phyloP scores from a whole-genome alignment of 768 basidiomycete genomes.

The Psilocybe subaeruginosa region DNA sequence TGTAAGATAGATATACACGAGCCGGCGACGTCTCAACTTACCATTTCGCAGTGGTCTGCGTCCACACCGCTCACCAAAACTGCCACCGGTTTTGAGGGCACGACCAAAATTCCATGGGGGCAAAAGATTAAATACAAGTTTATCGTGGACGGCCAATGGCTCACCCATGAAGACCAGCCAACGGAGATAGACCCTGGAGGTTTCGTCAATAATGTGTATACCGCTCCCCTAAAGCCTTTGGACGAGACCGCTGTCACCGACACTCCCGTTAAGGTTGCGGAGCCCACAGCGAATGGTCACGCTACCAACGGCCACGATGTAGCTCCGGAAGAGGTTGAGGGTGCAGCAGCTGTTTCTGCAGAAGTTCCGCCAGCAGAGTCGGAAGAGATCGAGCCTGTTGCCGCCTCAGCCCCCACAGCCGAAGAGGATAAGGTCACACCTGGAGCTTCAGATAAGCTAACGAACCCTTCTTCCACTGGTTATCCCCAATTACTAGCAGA shows the following conservation, averaged over 20 bases:
- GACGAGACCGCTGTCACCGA: slow-evolving; percentile 9
- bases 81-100: slow-evolving; percentile 57
- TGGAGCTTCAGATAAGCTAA: slow-evolving; percentile 1
- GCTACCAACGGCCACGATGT: slow-evolving; percentile 14
- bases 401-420: slow-evolving; percentile 7
- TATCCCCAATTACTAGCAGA: slow-evolving; percentile 38
- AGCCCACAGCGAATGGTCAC: slow-evolving; percentile 16
- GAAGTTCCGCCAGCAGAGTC: slow-evolving; percentile 12
- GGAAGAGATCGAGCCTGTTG: slow-evolving; percentile 18
- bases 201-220: slow-evolving; percentile 72
- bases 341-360: slow-evolving; percentile 4
- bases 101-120: slow-evolving; percentile 60
- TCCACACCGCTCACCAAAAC: slow-evolving; percentile 58
- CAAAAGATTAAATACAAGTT: slow-evolving; percentile 75
- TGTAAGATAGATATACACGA: slow-evolving; percentile 24
- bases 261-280: slow-evolving; percentile 6
- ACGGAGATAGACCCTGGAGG: slow-evolving; percentile 65
- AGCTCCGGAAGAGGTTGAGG: slow-evolving; percentile 2
- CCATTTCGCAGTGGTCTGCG: slow-evolving; percentile 56
- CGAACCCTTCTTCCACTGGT: slow-evolving; percentile 14
- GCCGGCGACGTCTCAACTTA: slow-evolving; percentile 7
- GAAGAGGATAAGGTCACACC: slow-evolving; percentile 5
- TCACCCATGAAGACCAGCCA: slow-evolving; percentile 52
- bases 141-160: slow-evolving; percentile 77
- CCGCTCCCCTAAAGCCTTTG: slow-evolving; percentile 51